Evolutionary conservation across 495 filamentous ascomycete genomes (phyloP).

Genomic region (Penicillium waksmanii): DNA sequence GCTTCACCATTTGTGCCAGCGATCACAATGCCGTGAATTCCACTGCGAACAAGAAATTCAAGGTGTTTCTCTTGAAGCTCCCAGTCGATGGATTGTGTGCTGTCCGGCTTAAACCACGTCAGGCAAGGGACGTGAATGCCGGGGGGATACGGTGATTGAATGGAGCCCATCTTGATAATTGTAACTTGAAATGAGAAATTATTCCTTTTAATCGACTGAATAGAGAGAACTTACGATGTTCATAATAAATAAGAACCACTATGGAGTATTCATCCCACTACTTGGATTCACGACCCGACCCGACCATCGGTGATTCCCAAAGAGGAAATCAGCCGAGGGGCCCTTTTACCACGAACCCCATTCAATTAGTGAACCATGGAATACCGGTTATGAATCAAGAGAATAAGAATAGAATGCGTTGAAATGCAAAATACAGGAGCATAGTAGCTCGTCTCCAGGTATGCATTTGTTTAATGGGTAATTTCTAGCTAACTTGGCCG

Average conservation of each 20-base stretch:
- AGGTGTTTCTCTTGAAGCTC: slow-evolving; percentile 35
- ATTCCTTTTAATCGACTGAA: not conserved
- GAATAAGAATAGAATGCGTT: no score
- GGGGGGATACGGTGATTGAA: slow-evolving; percentile 24
- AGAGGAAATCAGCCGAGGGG: slow-evolving; percentile 13
- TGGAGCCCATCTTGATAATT: slow-evolving; percentile 15
- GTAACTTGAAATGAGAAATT: not conserved
- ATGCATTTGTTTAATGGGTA: no score
- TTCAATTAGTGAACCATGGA: not conserved
- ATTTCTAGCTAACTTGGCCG: no score
- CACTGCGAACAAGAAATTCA: slow-evolving; percentile 35
- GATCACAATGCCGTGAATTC: slow-evolving; percentile 38
- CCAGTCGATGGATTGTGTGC: slow-evolving; percentile 40
- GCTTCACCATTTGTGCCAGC: slow-evolving; percentile 42
- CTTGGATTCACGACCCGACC: not conserved
- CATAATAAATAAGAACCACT: not conserved
- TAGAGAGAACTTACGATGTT: not conserved
- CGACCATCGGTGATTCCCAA: slow-evolving; percentile 8
- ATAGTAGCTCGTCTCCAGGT: no score
- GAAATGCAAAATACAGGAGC: no score
- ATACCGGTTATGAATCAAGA: no score
- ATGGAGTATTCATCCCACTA: not conserved
- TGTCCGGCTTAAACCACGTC: slow-evolving; percentile 37
- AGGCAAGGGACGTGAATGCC: slow-evolving; percentile 41
- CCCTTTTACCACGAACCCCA: not conserved